Base-by-base conservation (phyloP, 148 eudicot genomes). In the Cornus florida region DNA sequence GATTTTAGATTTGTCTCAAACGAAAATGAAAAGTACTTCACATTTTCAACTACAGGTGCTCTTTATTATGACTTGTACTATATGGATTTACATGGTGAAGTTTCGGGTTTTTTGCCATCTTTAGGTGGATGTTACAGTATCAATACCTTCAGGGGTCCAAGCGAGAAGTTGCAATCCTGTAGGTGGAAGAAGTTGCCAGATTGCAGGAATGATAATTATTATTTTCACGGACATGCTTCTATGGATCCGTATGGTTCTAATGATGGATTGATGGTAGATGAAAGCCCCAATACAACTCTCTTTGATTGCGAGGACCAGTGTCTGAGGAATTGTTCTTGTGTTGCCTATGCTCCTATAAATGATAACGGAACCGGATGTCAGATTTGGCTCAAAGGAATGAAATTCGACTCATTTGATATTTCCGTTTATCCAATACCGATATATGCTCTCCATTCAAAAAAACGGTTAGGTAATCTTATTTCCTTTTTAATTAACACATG, bases 361-460 rank as follows among this genome's bases (percentile, higher is more conserved):
- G 39, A 75, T 17, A 84, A 82, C 69, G 78, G 78, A 28, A 87
- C 86, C 0, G 89, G 87, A 3, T 87, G 89, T 80, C 76, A 87
- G 71, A 50, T 87, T 56, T 87, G 86, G 85, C 71, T 67, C 20
- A 70, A 78, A 57, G 22, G 7, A 46, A 62, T 83, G 10, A 56
- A 68, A 19, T 59, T 81, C 17, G 24, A 35, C 9, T 67, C 70
- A 68, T 64, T 65, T 39, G 76, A 75, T 2, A 4, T 4, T 35
- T 35, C 38, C 1, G 38, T 2, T 2, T 35, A 35, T 35, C 38
- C 38, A 35, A 35, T 35, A 35, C 38, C 1, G 38, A 35, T 35
- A 35, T 35, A 35, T 35, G 38, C 38, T 35, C 38, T 4, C 38
- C 38, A 2, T 35, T 35, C 38, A 35, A 35, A 4, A 0, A 35